A percentile compares a stretch with the other conserved stretches of the same genome.
Evolutionary conservation across 345 rosid genomes (phyloP).

Genomic region (Lepidium africanum): DNA sequence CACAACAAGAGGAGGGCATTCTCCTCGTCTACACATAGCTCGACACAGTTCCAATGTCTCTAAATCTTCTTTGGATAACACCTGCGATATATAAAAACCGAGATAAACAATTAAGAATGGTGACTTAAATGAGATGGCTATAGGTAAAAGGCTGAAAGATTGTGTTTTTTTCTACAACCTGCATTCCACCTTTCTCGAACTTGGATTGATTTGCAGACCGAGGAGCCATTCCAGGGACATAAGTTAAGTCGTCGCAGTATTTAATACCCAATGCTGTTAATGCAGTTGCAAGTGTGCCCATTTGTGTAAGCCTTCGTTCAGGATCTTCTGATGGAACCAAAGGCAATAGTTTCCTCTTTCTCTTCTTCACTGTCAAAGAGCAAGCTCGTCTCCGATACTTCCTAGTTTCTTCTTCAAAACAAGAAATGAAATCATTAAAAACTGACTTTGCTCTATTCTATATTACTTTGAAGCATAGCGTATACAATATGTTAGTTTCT

Average conservation of each 20-base stretch:
- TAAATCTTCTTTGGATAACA: slow-evolving; percentile 70
- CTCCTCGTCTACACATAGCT: slow-evolving; percentile 69
- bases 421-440: background rate
- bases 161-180: slow-evolving; percentile 35
- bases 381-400: slow-evolving; percentile 61
- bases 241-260: slow-evolving; percentile 59
- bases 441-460: background rate
- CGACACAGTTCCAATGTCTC: slow-evolving; percentile 64
- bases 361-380: slow-evolving; percentile 72
- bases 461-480: background rate
- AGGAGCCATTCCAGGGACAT: slow-evolving; percentile 63
- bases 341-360: slow-evolving; percentile 61
- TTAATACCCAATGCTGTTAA: slow-evolving; percentile 61
- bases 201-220: slow-evolving; percentile 66
- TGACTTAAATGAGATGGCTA: background rate
- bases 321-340: slow-evolving; percentile 67
- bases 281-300: slow-evolving; percentile 85
- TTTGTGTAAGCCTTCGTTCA: slow-evolving; percentile 49
- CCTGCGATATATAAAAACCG: slow-evolving; percentile 24
- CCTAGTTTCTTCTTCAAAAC: slow-evolving; percentile 30
- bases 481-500: background rate
- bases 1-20: slow-evolving; percentile 78
- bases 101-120: background rate
- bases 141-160: background rate
- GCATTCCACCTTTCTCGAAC: slow-evolving; percentile 84